Evolutionary conservation across 2,329 filamentous ascomycete species (phyloP).

Genomic region (Arthrobotrys entomopaga): DNA sequence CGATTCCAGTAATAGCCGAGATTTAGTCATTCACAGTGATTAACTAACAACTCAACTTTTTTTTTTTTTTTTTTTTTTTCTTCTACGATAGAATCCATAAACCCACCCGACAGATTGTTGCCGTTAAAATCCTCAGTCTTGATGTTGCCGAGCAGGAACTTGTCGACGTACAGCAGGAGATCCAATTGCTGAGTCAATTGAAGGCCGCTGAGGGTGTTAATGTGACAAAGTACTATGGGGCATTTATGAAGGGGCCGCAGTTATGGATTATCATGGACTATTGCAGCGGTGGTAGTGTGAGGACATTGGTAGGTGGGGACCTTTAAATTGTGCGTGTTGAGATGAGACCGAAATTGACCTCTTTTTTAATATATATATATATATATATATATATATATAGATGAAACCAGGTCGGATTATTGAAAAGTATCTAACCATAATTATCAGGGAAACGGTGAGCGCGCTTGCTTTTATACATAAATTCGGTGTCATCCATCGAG

Average conservation of each 20-base stretch:
- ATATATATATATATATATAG: no score
- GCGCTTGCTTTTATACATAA: slow-evolving; percentile 75
- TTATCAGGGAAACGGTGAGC: slow-evolving; percentile 73
- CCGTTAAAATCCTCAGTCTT: slow-evolving; percentile 85
- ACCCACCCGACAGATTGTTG: slow-evolving; percentile 68
- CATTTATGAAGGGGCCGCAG: slow-evolving; percentile 78
- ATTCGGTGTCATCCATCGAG: slow-evolving; percentile 75
- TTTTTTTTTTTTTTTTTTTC: not conserved
- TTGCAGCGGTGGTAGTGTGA: slow-evolving; percentile 84
- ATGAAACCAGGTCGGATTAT: slow-evolving; percentile 73
- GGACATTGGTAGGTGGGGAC: slow-evolving; percentile 69
- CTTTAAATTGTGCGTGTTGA: slow-evolving; percentile 61
- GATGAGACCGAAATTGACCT: slow-evolving; percentile 39
- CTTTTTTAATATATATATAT: no score
- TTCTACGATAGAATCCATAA: slow-evolving; percentile 57
- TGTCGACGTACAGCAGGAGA: slow-evolving; percentile 75
- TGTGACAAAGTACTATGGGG: slow-evolving; percentile 83
- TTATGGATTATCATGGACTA: slow-evolving; percentile 92
- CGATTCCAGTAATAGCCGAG: not conserved
- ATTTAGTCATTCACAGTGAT: not conserved
- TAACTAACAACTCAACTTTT: slow-evolving; percentile 19
- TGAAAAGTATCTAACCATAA: slow-evolving; percentile 76
- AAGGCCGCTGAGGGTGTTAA: slow-evolving; percentile 79
- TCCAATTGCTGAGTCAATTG: slow-evolving; percentile 76
- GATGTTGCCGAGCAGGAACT: slow-evolving; percentile 80